Evolutionary conservation across 108 stramenopile genomes (phyloP).

Genomic region (Nitzschia inconspicua): DNA sequence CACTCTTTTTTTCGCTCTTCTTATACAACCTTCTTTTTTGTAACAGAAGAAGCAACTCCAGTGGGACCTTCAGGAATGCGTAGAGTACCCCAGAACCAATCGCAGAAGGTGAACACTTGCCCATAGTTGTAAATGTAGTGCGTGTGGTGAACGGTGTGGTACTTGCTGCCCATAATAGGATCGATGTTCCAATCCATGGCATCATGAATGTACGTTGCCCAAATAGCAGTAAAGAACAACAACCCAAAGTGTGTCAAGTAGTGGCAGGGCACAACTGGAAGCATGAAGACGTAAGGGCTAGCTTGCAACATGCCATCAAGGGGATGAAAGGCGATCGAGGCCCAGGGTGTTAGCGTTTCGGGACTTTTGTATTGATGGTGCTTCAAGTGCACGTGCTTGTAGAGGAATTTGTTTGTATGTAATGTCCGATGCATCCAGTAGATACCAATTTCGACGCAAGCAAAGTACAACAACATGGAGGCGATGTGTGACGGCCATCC

Average conservation of each 20-base stretch:
- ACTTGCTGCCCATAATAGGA: constrained; percentile 88
- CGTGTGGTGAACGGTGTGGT: constrained; percentile 90
- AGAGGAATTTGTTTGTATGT: constrained; percentile 86
- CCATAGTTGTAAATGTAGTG: constrained; percentile 92
- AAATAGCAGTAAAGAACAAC: constrained; percentile 84
- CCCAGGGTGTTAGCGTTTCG: constrained; percentile 86
- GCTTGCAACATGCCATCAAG: constrained; percentile 86
- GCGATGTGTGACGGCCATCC: constrained; percentile 55
- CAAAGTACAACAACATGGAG: constrained; percentile 60
- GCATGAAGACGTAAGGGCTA: constrained; percentile 65
- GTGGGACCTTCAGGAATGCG: constrained; percentile 64
- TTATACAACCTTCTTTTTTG: neutral
- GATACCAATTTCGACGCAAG: constrained; percentile 79
- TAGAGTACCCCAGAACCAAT: constrained; percentile 80
- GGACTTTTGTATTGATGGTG: constrained; percentile 85
- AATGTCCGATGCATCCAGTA: constrained; percentile 90
- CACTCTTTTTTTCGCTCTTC: constrained; percentile 7
- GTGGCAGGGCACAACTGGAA: constrained; percentile 79
- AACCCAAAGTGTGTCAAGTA: constrained; percentile 80
- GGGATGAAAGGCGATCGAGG: constrained; percentile 88
- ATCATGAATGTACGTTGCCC: constrained; percentile 94
- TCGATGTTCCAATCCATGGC: constrained; percentile 81
- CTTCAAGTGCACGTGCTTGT: constrained; percentile 79
- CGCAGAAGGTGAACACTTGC: constrained; percentile 89
- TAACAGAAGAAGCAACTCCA: constrained; percentile 14